Base-by-base conservation (phyloP, 148 eudicot genomes). In the Rhododendron molle region DNA sequence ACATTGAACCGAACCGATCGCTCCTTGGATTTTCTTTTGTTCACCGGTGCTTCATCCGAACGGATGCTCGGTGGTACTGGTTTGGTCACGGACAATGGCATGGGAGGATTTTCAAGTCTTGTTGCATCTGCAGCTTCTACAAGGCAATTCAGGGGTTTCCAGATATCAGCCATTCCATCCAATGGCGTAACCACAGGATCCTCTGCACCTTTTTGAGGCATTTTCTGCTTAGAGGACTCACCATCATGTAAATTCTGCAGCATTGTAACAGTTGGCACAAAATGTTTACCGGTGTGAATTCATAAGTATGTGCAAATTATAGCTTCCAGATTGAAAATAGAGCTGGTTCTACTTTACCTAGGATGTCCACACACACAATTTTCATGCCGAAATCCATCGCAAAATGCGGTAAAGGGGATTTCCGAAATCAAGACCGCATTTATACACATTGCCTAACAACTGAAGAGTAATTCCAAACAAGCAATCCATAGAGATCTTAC, bases 81-180 rank as follows among this genome's bases (percentile, higher is more conserved):
- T 86, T 93, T 90, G 40, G 60, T 44, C 58, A 87, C 84, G 76
- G 87, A 65, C 78, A 88, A 90, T 65, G 79, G 89, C 86, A 87
- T 58, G 69, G 79, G 65, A 49, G 90, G 65, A 88, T 90, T 91
- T 54, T 87, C 79, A 86, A 82, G 82, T 74, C 88, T 91, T 85
- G 87, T 91, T 83, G 89, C 83, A 49, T 89, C 91, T 77, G 90
- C 95, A 72, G 95, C 93, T 83, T 90, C 95, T 81, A 90, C 90
- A 28, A 91, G 92, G 81, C 89, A 87, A 85, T 89, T 89, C 80
- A 93, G 87, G 43, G 95, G 93, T 86, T 88, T 89, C 93, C 92
- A 90, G 40, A 90, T 79, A 80, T 93, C 91, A 80, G n/a, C 83
- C 83, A 88, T 89, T 71, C 90, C 90, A 21, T 92, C 94, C 88